These are phyloP conservation scores for Scenedesmus sp. DNA, from an alignment of 163 green algal genomes.

Conservation along the genomic window DNA sequence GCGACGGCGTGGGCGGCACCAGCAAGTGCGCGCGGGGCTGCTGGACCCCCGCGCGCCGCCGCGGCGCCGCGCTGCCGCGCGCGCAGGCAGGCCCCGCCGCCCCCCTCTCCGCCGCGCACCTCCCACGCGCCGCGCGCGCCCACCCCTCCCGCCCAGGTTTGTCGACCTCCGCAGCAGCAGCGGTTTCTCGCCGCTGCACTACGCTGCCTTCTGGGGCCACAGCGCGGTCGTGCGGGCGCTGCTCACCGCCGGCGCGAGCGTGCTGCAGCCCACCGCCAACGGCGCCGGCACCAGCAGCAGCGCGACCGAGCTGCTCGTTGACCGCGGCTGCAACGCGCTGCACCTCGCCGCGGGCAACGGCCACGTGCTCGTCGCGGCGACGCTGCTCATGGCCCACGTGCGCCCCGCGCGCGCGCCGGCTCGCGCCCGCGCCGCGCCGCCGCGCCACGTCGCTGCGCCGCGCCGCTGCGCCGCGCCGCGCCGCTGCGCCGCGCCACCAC, in stretches of 20 bases:
- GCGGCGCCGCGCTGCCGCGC: no score
- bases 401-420: not conserved
- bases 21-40: not conserved
- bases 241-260: not conserved
- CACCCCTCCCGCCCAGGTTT: conserved; percentile 1
- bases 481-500: no score
- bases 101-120: no score
- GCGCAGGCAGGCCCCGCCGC: no score
- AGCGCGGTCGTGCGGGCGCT: not conserved
- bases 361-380: not conserved
- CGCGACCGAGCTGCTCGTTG: not conserved
- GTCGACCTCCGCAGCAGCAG: conserved; percentile 15
- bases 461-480: not conserved
- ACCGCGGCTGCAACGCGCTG: not conserved
- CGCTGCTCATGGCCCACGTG: not conserved
- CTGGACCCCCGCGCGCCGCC: no score
- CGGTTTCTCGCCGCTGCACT: conserved; percentile 30
- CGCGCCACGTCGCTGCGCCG: not conserved
- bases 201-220: conserved; percentile 8
- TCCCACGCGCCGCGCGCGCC: no score
- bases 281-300: not conserved
- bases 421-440: not conserved
- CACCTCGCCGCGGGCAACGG: not conserved
- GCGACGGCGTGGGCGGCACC: conserved; percentile 10
- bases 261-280: not conserved